Base-by-base conservation (phyloP, 2,329 filamentous ascomycete genomes). In the Paecilomyces sp. region DNA sequence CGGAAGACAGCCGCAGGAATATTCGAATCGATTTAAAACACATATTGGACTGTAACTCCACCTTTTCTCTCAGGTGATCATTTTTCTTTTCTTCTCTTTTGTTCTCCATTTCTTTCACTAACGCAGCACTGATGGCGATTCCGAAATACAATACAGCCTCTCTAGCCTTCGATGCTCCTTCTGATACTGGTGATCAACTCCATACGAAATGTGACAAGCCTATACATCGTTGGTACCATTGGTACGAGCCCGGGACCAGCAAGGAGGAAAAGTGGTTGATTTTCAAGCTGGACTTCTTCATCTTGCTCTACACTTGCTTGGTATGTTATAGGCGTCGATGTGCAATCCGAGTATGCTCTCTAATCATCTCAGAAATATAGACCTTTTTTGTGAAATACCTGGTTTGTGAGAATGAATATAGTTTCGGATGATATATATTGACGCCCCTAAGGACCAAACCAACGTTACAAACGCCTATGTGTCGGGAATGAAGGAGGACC, bases 211-310 rank as follows among this genome's bases (percentile, higher is more conserved):
- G 11, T 53, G 11, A 53, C 11, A 56, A 36, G 33, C 13, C 33
- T 36, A 36, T 36, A 36, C 33, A 15, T 15, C 33, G 50, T 33
- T 58, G 57, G 57, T 54, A 53, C 12, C 57, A 58, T 34, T 58
- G 57, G 57, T 51, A 58, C 15, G 57, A 58, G 5, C 57, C 57
- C 4, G 52, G 57, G 11, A 58, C 57, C n/a, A 55, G 28, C 8
- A 58, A 55, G 33, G 57, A 54, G 18, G 54, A 82, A 64, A 80
- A 79, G 62, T 68, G 65, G 33, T 73, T 82, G 28, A 72, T 80
- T 28, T 71, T 78, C 58, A 81, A 81, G 64, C 71, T 81, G 12
- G 79, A 81, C 62, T 77, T 75, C 67, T 80, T 79, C 57, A 67
- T 81, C 64, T 65, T 75, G 3, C 64, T 65, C 22, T 75, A 73